Conservation (phyloP, 768 basidiomycete genomes). For the Leccinum aurantiacum region DNA sequence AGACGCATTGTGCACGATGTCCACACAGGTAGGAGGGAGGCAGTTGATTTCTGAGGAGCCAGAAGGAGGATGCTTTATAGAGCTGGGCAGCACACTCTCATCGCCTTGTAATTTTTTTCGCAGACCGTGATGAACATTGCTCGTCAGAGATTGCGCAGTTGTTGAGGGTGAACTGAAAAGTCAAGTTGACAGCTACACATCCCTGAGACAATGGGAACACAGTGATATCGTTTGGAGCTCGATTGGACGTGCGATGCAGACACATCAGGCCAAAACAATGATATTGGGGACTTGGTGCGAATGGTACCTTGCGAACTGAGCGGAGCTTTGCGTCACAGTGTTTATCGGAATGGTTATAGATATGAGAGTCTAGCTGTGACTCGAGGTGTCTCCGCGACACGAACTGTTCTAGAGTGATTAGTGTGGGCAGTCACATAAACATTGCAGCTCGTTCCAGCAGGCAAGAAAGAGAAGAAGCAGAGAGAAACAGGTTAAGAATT, state of each 20-base stretch:
- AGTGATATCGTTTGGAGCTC: not conserved
- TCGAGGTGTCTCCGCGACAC: not conserved
- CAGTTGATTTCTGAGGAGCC: conserved; percentile 1
- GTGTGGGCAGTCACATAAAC: not conserved
- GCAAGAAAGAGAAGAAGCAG: not conserved
- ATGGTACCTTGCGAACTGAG: not conserved
- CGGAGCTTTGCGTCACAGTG: not conserved
- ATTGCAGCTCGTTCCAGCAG: not conserved
- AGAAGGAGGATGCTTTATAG: conserved; percentile 6
- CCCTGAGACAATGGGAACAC: conserved; percentile 10
- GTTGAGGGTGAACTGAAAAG: not conserved
- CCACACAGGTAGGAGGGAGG: conserved; percentile 3
- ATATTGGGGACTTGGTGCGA: not conserved
- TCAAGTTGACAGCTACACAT: not conserved
- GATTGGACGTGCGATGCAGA: not conserved
- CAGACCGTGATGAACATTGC: not conserved
- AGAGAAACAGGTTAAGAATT: not conserved
- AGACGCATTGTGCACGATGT: conserved; percentile 8
- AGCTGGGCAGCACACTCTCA: not conserved
- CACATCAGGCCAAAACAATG: not conserved
- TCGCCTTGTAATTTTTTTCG: not conserved
- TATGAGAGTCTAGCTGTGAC: not conserved
- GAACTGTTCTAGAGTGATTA: not conserved
- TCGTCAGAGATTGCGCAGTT: not conserved
- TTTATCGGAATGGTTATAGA: not conserved